Base-by-base conservation (phyloP, 371 early-diverging fungal genomes). In the Mortierella sp. region DNA sequence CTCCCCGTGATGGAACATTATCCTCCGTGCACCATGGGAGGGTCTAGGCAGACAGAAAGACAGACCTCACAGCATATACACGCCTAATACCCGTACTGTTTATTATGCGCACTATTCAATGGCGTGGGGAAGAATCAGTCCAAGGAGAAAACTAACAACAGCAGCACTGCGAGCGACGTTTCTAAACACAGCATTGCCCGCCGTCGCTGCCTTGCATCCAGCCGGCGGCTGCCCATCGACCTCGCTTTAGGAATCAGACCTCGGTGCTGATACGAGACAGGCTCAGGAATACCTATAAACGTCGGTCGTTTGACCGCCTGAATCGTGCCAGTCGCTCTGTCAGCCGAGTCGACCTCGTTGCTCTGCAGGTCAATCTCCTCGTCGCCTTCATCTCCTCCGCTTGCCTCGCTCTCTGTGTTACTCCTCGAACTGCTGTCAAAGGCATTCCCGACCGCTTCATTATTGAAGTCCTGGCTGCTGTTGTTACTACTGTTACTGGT, bases 231-330 rank as follows among this genome's bases (percentile, higher is more conserved):
- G 24, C 11, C 54, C 0, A 38, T 38, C 42, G 80, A 78, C 6
- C 73, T 28, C 21, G 75, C 72, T 48, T 81, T 84, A 0, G 84
- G 81, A 34, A 84, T 81, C 21, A 84, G 60, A 2, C 84, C 84
- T 13, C 34, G 65, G 26, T 75, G 84, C 16, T 48, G 72, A 13
- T 73, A n/a, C 38, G 31, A 70, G 16, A 70, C 38, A 0, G 84
- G 81, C 11, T 26, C 24, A 2, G 84, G 79, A 5, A 73, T 24
- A 2, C 63, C 70, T 31, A 74, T 38, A 14, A 47, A 21, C 31
- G 70, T 78, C 0, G 79, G 76, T 31, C 54, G 47, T 16, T 72
- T 73, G 42, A 79, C 42, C 31, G 70, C 70, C 54, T 77, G 72
- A 42, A 74, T 75, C 3, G 75, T 45, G 24, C 26, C 75, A 24